phyloP scores from a whole-genome alignment of 345 rosid genomes.

The Lagerstroemia speciosa region DNA sequence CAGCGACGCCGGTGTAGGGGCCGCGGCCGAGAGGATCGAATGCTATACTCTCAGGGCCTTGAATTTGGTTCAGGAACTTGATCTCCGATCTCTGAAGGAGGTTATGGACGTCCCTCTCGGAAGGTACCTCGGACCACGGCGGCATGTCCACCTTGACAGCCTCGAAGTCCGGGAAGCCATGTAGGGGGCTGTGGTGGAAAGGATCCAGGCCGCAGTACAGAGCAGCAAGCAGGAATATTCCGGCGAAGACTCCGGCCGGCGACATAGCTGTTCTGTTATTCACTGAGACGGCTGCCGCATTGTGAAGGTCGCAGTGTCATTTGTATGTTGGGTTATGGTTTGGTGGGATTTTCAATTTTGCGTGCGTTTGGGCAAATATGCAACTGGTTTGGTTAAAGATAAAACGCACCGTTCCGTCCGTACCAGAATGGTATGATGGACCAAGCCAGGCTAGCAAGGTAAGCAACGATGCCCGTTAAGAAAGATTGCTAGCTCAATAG shows the following conservation, averaged over 20 bases:
- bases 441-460: background rate
- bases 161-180: slow-evolving; percentile 55
- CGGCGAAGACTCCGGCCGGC: slow-evolving; percentile 22
- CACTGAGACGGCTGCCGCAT: too few relatives aligned
- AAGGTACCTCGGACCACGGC: slow-evolving; percentile 31
- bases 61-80: slow-evolving; percentile 61
- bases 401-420: too few relatives aligned
- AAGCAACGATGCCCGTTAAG: background rate
- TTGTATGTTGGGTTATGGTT: too few relatives aligned
- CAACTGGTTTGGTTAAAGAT: too few relatives aligned
- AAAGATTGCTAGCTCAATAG: too few relatives aligned
- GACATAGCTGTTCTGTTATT: slow-evolving; percentile 24
- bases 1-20: slow-evolving; percentile 89
- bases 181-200: slow-evolving; percentile 58
- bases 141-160: slow-evolving; percentile 40
- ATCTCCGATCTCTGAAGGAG: slow-evolving; percentile 69
- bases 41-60: slow-evolving; percentile 92
- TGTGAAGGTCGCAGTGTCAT: too few relatives aligned
- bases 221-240: slow-evolving; percentile 43
- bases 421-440: background rate
- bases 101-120: slow-evolving; percentile 40
- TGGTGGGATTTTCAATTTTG: too few relatives aligned
- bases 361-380: too few relatives aligned
- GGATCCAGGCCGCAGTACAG: slow-evolving; percentile 80
- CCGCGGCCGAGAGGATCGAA: slow-evolving; percentile 90